Conservation (phyloP, 495 filamentous ascomycete genomes). For the Parathielavia appendiculata region DNA sequence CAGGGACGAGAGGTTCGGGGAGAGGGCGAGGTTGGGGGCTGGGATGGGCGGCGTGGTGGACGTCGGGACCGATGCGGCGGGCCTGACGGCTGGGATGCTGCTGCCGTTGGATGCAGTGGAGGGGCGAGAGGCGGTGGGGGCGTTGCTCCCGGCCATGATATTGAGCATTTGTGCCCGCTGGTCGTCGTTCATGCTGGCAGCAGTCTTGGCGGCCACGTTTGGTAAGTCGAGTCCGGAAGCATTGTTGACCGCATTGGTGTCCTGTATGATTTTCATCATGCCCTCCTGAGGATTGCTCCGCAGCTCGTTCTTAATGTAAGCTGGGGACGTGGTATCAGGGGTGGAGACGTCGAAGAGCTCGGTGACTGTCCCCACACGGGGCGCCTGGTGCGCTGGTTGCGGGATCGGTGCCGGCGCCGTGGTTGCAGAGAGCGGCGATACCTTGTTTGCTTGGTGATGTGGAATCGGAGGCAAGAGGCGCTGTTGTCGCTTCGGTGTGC, state of each 20-base stretch:
- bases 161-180: constrained; percentile 75
- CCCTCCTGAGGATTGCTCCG: constrained; percentile 55
- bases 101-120: constrained; percentile 3
- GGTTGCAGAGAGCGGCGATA: constrained; percentile 27
- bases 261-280: constrained; percentile 85
- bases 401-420: constrained; percentile 26
- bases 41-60: constrained; percentile 21
- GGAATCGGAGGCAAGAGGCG: constrained; percentile 46
- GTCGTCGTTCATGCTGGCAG: constrained; percentile 64
- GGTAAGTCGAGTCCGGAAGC: constrained; percentile 59
- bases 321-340: constrained; percentile 35
- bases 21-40: constrained; percentile 40
- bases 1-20: constrained; percentile 54
- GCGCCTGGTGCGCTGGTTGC: constrained; percentile 23
- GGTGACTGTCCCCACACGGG: constrained; percentile 43
- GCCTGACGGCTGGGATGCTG: constrained; percentile 4
- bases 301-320: constrained; percentile 45
- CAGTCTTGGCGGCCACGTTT: constrained; percentile 66
- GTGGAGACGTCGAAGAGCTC: constrained; percentile 44
- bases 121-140: background rate
- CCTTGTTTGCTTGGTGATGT: constrained; percentile 28
- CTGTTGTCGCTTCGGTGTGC: constrained; percentile 42
- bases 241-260: constrained; percentile 59
- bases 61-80: constrained; percentile 25
- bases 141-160: constrained; percentile 56